phyloP scores from a whole-genome alignment of 169 alveolate genomes.

The Plasmodium coatneyi region DNA sequence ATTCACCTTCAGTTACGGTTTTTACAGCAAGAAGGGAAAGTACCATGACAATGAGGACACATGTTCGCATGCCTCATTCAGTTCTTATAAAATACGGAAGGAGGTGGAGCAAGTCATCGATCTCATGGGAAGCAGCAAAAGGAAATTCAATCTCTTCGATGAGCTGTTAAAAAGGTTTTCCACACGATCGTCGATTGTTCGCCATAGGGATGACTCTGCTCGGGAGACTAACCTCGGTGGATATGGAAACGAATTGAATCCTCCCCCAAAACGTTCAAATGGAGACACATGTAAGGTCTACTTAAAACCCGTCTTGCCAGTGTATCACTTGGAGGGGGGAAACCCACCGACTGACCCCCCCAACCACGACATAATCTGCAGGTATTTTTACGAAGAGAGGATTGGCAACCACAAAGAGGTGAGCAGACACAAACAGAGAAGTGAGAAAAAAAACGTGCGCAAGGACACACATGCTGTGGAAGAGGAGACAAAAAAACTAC shows the following conservation, averaged over 20 bases:
- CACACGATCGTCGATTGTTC: neutral
- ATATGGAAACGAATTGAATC: neutral
- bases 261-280: neutral
- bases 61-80: constrained; percentile 48
- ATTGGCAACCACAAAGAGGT: neutral
- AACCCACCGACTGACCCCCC: neutral
- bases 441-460: neutral
- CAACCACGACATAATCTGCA: constrained; percentile 8
- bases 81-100: constrained; percentile 22
- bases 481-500: neutral
- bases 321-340: neutral
- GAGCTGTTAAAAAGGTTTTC: constrained; percentile 2
- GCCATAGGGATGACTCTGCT: neutral
- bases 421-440: neutral
- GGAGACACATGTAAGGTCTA: neutral
- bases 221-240: neutral
- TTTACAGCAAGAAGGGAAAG: constrained; percentile 38
- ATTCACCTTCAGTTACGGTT: constrained; percentile 47
- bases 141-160: constrained; percentile 11
- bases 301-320: constrained; percentile 2
- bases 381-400: constrained; percentile 6
- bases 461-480: neutral
- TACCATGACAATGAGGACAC: constrained; percentile 63
- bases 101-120: neutral
- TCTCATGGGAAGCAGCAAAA: neutral